Evolutionary conservation across 2,329 filamentous ascomycete genomes (phyloP).

Genomic region (Leptographium galeiforme): DNA sequence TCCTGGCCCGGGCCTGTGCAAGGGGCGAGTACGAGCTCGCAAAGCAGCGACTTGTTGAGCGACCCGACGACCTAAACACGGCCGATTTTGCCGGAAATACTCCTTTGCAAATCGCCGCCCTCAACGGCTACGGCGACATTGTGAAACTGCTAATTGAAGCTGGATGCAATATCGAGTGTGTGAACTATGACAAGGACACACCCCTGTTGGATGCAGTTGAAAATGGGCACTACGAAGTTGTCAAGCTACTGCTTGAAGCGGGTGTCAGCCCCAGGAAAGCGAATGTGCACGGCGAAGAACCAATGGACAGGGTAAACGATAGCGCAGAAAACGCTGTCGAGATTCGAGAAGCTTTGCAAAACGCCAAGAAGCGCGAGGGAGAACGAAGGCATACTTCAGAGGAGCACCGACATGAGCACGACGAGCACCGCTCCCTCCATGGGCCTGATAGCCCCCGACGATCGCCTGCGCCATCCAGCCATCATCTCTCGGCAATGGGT

Average conservation of each 20-base stretch:
- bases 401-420: slow-evolving; percentile 39
- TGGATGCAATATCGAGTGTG: slow-evolving; percentile 70
- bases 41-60: slow-evolving; percentile 59
- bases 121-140: slow-evolving; percentile 76
- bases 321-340: slow-evolving; percentile 67
- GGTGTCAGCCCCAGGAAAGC: slow-evolving; percentile 85
- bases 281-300: slow-evolving; percentile 86
- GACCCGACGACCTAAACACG: slow-evolving; percentile 77
- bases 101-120: slow-evolving; percentile 80
- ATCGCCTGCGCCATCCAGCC: slow-evolving; percentile 33
- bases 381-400: slow-evolving; percentile 43
- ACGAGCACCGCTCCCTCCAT: slow-evolving; percentile 35
- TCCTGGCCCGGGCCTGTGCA: slow-evolving; percentile 79
- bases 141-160: slow-evolving; percentile 76
- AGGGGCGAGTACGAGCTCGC: slow-evolving; percentile 70
- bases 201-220: slow-evolving; percentile 93
- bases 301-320: slow-evolving; percentile 67
- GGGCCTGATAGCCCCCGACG: slow-evolving; percentile 44
- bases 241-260: slow-evolving; percentile 68
- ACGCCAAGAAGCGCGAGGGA: slow-evolving; percentile 40
- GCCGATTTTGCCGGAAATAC: slow-evolving; percentile 95
- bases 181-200: slow-evolving; percentile 75
- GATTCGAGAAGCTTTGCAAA: slow-evolving; percentile 56
- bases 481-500: slow-evolving; percentile 21
- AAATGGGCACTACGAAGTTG: slow-evolving; percentile 81